Evolutionary conservation across 2,329 filamentous ascomycete genomes (phyloP), one percentile per base, ranked within the genome.

Genomic region (Knufia fluminis): DNA sequence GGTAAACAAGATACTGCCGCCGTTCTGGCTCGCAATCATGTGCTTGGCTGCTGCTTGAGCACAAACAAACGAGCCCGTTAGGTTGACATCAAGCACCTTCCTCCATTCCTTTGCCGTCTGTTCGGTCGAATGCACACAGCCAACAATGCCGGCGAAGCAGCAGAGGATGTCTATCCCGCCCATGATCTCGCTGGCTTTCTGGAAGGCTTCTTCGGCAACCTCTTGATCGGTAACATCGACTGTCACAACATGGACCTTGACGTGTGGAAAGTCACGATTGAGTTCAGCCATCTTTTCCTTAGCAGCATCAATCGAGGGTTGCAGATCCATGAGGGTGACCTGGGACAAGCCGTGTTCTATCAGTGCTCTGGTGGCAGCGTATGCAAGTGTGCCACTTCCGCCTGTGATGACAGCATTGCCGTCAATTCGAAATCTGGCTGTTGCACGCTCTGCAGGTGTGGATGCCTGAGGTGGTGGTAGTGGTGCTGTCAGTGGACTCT

Each of bases 101-200:
- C 79, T 73, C 75, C 79, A 89, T 55, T 83, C 71, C 1, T 71
- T 67, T 0, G 74, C 64, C 0, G 71, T 66, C 68, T 82, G 79
- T 1, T 82, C 77, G 1, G 84, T 63, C 0, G 83, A 77, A 52
- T 79, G 75, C 0, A 73, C 69, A 55, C 77, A 83, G 32, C 72
- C 74, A 0, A 86, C 84, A 0, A 88, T 74, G 3, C 85, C 84
- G 0, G 82, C 84, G 58, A 85, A 85, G 56, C 77, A 81, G 55
- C 78, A 72, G 1, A 84, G 66, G 38, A 77, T 74, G 40, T 55
- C 55, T 28, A 60, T 56, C 14, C 50, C 46, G 20, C 41, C 26
- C 51, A 57, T 55, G 23, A 52, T 58, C 9, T 63, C 55, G 0
- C 66, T 68, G 0, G 68, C 69, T 41, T 66, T 61, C 4, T 63